Evolutionary conservation across 2,329 filamentous ascomycete species (phyloP).

Genomic region (Colletotrichum liriopes): DNA sequence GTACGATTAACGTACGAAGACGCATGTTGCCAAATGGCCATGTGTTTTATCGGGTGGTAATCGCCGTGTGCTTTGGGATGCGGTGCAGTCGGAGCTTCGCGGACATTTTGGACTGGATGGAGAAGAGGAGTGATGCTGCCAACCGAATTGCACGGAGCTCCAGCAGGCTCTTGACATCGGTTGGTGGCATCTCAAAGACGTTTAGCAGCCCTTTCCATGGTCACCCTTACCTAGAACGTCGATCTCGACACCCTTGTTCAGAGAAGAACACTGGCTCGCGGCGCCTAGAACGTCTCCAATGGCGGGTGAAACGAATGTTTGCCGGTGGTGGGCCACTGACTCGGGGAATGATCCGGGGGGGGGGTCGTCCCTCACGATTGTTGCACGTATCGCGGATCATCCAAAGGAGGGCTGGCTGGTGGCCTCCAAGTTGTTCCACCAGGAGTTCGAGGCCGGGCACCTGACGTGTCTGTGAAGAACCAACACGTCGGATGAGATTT

Average conservation of each 20-base stretch:
- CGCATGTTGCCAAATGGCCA: constrained; percentile 13
- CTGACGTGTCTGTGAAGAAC: not conserved
- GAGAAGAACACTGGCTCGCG: not conserved
- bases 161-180: too few relatives aligned
- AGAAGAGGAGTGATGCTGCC: too few relatives aligned
- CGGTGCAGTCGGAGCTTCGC: not conserved
- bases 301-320: constrained; percentile 13
- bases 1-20: constrained; percentile 4
- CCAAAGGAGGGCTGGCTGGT: not conserved
- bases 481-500: not conserved
- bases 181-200: not conserved
- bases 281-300: constrained; percentile 23
- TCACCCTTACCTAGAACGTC: not conserved
- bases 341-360: not conserved
- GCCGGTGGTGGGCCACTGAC: not conserved
- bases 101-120: not conserved
- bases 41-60: not conserved
- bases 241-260: constrained; percentile 14
- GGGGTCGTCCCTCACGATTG: not conserved
- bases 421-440: not conserved
- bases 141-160: too few relatives aligned
- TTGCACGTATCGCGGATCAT: not conserved
- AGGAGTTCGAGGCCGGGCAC: not conserved
- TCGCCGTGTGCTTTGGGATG: not conserved
- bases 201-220: not conserved